Conservation (phyloP, 192 early-diverging fungal species). For the Linnemannia elongata region DNA sequence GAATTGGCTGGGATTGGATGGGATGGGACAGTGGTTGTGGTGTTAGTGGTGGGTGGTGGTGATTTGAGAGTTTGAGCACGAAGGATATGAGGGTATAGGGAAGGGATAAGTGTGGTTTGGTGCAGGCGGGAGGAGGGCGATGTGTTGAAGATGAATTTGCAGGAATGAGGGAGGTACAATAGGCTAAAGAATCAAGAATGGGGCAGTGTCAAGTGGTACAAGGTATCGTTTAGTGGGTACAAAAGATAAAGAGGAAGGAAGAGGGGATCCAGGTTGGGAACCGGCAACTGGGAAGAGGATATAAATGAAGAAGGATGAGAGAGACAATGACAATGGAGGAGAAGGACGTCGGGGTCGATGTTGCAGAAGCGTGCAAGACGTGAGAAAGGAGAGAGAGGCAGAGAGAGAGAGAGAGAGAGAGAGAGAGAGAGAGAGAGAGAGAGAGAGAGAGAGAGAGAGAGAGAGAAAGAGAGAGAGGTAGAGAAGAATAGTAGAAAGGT, state of each 20-base stretch:
- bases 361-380: neutral
- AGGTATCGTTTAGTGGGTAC: neutral
- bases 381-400: neutral
- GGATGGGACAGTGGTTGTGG: neutral
- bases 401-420: neutral
- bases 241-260: neutral
- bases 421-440: too few species aligned
- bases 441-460: too few species aligned
- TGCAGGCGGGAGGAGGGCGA: too few species aligned
- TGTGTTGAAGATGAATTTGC: too few species aligned
- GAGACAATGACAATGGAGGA: neutral
- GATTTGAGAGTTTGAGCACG: neutral
- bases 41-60: neutral
- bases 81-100: neutral
- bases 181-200: neutral
- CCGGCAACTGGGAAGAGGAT: conserved; percentile 6
- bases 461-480: too few species aligned
- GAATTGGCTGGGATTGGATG: neutral
- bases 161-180: too few species aligned
- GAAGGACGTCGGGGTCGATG: neutral
- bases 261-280: conserved; percentile 5
- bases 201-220: neutral
- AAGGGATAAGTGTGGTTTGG: neutral
- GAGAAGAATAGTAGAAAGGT: neutral
- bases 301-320: neutral